Base-by-base conservation (phyloP, 768 basidiomycete species). In the Rhizopogon roseolus region DNA sequence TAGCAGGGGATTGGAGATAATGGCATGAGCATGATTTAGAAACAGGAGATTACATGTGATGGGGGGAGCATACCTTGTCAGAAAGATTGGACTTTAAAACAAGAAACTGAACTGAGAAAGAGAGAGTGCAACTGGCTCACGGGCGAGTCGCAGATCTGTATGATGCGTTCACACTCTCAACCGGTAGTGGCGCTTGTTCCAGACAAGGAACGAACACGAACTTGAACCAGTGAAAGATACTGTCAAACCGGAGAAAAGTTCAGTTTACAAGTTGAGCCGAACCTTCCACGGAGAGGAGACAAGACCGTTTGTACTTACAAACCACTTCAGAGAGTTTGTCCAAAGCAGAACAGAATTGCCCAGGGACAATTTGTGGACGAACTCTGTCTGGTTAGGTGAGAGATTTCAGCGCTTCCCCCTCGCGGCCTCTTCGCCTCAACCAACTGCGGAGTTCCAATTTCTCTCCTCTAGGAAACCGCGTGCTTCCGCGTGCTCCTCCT, bases 1-100 rank as follows among this genome's bases (percentile, higher is more conserved):
- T 45, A 55, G 49, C 32, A 54, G 25, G 64, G 54, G 39, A 54
- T 49, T 38, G 63, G 60, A n/a, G 62, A 63, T 45, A 52, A 48
- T 32, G 62, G 46, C 54, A 59, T 61, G 49, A 66, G 57, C 43
- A 61, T 51, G 48, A 22, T 38, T 17, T 14, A 16, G 29, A 8
- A 10, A 51, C 54, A 41, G 28, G n/a, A 49, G 29, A 41, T 38
- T 37, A 52, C 46, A 48, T 36, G 39, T 34, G 41, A 45, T 34
- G 27, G 22, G 29, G 19, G 0, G 22, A 25, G 59, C 64, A 56
- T 57, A 59, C 58, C 56, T 59, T 41, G 53, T 7, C 37, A 22
- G 25, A 34, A 29, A 28, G 13, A 25, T 9, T 34, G 54, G 34
- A 57, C 38, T 57, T 38, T 50, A 57, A 54, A 48, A 54, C 56